Conservation (phyloP, 768 basidiomycete genomes). For the Leccinellum albellum region DNA sequence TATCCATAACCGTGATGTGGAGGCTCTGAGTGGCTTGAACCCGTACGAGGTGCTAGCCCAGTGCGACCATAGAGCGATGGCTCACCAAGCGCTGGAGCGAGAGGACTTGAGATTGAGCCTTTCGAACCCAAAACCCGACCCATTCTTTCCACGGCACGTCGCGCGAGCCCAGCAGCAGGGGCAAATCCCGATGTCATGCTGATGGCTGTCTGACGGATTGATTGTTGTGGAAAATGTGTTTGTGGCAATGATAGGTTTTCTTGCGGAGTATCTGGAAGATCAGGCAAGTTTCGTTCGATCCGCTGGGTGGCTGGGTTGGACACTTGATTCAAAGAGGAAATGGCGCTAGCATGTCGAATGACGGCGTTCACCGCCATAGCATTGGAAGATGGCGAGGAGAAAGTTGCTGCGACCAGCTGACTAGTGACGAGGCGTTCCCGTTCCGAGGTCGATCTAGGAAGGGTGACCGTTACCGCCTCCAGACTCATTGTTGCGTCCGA, state of each 20-base stretch:
- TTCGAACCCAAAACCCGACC: conserved; percentile 58
- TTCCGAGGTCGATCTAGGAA: conserved; percentile 28
- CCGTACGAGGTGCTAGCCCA: conserved; percentile 36
- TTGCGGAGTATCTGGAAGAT: conserved; percentile 24
- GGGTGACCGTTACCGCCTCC: conserved; percentile 28
- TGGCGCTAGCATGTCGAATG: conserved; percentile 16
- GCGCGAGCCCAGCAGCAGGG: conserved; percentile 71
- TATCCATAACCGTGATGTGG: conserved; percentile 16
- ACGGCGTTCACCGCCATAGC: conserved; percentile 26
- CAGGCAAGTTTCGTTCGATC: conserved; percentile 28
- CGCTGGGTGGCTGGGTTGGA: conserved; percentile 27
- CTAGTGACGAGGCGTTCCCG: conserved; percentile 41
- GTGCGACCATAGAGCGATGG: conserved; percentile 35
- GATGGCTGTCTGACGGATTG: conserved; percentile 61
- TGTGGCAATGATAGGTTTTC: conserved; percentile 7
- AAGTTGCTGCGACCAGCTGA: conserved; percentile 41
- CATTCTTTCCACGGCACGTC: conserved; percentile 75
- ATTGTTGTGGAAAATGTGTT: conserved; percentile 23
- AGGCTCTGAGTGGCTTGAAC: conserved; percentile 38
- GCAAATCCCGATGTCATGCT: conserved; percentile 68
- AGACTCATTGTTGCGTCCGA: conserved; percentile 31
- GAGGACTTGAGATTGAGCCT: conserved; percentile 35
- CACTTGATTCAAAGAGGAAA: conserved; percentile 20
- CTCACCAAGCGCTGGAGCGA: conserved; percentile 44
- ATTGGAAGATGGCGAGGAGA: conserved; percentile 26